phyloP scores from a whole-genome alignment of 2,329 filamentous ascomycete genomes.

The Nemania bipapillata region DNA sequence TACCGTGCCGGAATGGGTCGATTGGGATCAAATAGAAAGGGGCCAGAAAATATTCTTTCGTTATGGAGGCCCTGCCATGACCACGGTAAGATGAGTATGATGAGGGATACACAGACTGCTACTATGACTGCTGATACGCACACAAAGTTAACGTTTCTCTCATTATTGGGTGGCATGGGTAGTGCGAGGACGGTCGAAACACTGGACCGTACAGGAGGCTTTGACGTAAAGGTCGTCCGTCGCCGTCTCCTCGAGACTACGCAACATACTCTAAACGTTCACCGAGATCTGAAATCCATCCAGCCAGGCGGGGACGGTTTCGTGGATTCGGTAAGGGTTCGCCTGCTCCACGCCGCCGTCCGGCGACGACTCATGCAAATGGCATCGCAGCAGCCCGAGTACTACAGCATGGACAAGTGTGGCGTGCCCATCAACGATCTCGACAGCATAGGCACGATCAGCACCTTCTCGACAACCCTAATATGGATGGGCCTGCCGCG shows the following conservation, averaged over 20 bases:
- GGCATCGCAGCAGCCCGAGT: constrained; percentile 64
- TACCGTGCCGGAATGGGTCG: constrained; percentile 77
- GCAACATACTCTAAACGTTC: constrained; percentile 79
- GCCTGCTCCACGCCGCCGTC: constrained; percentile 75
- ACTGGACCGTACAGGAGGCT: constrained; percentile 77
- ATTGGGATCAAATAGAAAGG: constrained; percentile 78
- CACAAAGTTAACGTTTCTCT: constrained; percentile 67
- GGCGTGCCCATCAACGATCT: constrained; percentile 80
- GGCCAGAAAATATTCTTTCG: constrained; percentile 83
- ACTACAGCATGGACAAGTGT: constrained; percentile 68
- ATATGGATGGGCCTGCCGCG: constrained; percentile 74
- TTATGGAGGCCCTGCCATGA: constrained; percentile 74
- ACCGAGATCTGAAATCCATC: constrained; percentile 71
- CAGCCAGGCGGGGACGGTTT: constrained; percentile 75
- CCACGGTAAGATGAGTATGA: constrained; percentile 58
- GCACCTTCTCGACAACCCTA: constrained; percentile 73
- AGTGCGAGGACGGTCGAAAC: constrained; percentile 79
- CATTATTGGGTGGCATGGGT: constrained; percentile 73
- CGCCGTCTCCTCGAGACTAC: constrained; percentile 74
- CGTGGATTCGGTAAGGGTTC: constrained; percentile 72
- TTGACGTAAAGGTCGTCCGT: constrained; percentile 73
- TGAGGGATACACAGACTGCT: not conserved
- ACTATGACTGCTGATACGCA: constrained; percentile 1
- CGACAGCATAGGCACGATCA: constrained; percentile 77
- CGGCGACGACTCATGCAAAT: constrained; percentile 72